Percentiles rank a stretch among this genome's conserved stretches.
These are phyloP conservation scores for Pharus latifolius DNA, from an alignment of 176 grass and related monocot genomes.

Conservation along the genomic window DNA sequence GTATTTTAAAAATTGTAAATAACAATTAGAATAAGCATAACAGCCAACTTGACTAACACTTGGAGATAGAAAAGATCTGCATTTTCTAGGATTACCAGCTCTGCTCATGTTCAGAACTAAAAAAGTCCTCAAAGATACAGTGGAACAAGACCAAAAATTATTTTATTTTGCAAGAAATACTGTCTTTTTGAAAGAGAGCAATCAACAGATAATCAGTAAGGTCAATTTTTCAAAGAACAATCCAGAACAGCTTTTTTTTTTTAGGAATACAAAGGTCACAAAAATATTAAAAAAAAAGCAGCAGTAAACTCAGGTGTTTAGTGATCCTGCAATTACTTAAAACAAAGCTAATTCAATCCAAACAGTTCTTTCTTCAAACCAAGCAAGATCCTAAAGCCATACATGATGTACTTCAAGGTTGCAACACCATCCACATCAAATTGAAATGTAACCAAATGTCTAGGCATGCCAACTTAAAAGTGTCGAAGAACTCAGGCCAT, in stretches of 20 bases:
- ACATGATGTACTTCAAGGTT: background rate
- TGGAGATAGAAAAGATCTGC: background rate
- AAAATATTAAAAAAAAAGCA: background rate
- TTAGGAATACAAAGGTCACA: background rate
- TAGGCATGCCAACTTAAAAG: background rate
- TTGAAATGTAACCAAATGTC: background rate
- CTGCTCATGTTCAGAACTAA: background rate
- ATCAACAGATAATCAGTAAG: background rate
- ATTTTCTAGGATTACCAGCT: background rate
- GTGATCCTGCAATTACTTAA: background rate
- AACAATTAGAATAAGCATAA: background rate
- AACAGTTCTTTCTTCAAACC: background rate
- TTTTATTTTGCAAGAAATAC: background rate
- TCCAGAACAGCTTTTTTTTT: background rate
- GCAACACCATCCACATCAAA: background rate
- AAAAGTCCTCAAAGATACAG: slow-evolving; percentile 2
- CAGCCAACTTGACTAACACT: background rate
- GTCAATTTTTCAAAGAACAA: background rate
- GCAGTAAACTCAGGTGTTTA: background rate
- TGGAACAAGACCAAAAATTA: background rate
- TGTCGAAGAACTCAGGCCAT: background rate
- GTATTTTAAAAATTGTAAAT: background rate
- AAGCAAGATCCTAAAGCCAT: background rate
- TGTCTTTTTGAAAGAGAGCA: background rate
- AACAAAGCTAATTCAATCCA: background rate